A percentile compares a stretch with the other conserved stretches of the same genome.
Conservation (phyloP, 2,329 filamentous ascomycete genomes). For the Polytolypa hystricis region DNA sequence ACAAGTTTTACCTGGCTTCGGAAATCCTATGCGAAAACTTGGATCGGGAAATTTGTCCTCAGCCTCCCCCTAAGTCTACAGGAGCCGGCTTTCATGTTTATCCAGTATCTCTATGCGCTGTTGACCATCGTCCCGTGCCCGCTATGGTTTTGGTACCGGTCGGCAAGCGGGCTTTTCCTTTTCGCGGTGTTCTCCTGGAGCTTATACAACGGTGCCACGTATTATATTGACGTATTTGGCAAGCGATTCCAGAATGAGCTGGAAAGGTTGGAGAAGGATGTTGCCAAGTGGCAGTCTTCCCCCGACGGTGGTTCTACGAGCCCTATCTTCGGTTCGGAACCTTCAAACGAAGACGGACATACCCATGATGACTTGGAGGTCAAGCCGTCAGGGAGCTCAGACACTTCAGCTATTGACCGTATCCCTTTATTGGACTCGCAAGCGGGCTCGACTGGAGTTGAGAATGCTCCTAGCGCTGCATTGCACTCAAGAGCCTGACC, state of each 20-base stretch:
- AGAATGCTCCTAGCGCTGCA: conserved; percentile 7
- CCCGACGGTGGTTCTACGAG: conserved; percentile 14
- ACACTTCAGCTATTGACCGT: conserved; percentile 21
- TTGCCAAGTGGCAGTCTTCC: conserved; percentile 71
- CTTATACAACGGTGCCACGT: conserved; percentile 93
- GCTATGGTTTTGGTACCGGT: conserved; percentile 84
- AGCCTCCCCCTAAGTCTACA: conserved; percentile 64
- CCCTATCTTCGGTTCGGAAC: conserved; percentile 20
- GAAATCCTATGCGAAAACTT: conserved; percentile 77
- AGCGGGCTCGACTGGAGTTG: conserved; percentile 18
- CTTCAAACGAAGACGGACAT: conserved; percentile 13
- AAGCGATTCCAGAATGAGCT: conserved; percentile 94
- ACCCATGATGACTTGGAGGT: conserved; percentile 13
- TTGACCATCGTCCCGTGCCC: conserved; percentile 91
- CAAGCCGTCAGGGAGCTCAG: conserved; percentile 11
- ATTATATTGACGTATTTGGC: conserved; percentile 96
- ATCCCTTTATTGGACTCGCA: conserved; percentile 27
- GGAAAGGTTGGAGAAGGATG: conserved; percentile 76
- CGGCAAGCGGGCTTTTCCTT: conserved; percentile 67
- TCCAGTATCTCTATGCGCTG: conserved; percentile 85
- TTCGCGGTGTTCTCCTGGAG: conserved; percentile 82
- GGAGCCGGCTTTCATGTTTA: conserved; percentile 87
- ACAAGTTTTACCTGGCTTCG: conserved; percentile 97
- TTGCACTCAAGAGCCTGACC: conserved; percentile 18
- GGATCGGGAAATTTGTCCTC: conserved; percentile 78